phyloP scores from a whole-genome alignment of 306 rosid genomes.

The Macrotyloma uniflorum region DNA sequence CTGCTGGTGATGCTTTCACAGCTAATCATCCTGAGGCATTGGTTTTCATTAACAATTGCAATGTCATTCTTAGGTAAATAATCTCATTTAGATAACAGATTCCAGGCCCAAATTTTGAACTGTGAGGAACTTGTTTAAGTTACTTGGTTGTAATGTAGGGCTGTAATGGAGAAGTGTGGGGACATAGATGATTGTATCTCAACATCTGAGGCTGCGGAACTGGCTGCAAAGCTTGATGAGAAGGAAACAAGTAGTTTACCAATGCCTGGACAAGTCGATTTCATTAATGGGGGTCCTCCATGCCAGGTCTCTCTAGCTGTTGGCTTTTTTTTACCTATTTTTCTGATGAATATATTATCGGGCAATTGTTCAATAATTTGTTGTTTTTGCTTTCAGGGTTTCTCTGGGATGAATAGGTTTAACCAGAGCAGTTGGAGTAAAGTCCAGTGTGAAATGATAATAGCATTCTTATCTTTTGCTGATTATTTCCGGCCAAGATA shows the following conservation, averaged over 20 bases:
- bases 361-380: not conserved
- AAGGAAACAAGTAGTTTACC: slow-evolving; percentile 65
- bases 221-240: slow-evolving; percentile 65
- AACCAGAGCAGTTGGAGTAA: slow-evolving; percentile 94
- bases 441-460: slow-evolving; percentile 97
- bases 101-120: not conserved
- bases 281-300: slow-evolving; percentile 98
- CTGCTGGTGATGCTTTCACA: slow-evolving; percentile 90
- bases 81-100: not conserved
- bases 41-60: slow-evolving; percentile 84
- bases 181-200: slow-evolving; percentile 89
- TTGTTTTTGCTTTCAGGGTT: slow-evolving; percentile 61
- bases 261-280: slow-evolving; percentile 92
- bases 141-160: slow-evolving; percentile 54
- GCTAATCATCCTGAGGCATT: slow-evolving; percentile 81
- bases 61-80: slow-evolving; percentile 81
- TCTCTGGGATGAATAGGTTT: slow-evolving; percentile 98
- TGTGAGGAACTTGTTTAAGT: slow-evolving; percentile 1
- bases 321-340: slow-evolving; percentile 15
- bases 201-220: slow-evolving; percentile 78
- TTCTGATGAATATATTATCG: not conserved
- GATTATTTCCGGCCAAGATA: slow-evolving; percentile 96
- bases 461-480: slow-evolving; percentile 93
- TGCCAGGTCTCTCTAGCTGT: slow-evolving; percentile 67
- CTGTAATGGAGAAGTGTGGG: slow-evolving; percentile 91